A percentile compares a stretch with the other conserved stretches of the same genome.
These are phyloP conservation scores for Trichocladium uniseriatum DNA, from an alignment of 495 filamentous ascomycete genomes.

Conservation along the genomic window DNA sequence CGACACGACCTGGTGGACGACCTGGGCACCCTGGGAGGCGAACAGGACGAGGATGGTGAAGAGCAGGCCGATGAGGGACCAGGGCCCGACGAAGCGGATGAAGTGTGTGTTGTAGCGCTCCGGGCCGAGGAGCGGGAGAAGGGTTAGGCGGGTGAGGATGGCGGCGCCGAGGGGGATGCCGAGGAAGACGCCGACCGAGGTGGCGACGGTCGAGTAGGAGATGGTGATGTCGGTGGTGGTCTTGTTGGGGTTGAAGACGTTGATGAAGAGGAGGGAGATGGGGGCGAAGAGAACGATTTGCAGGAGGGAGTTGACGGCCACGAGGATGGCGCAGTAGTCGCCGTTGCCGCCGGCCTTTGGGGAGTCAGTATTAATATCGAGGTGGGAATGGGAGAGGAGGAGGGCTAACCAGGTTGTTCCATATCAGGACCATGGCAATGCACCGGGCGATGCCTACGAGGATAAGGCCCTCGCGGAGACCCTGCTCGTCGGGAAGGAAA, in stretches of 20 bases:
- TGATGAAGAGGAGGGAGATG: slow-evolving; percentile 67
- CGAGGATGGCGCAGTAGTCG: slow-evolving; percentile 85
- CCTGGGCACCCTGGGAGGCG: slow-evolving; percentile 67
- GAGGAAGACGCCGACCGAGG: slow-evolving; percentile 72
- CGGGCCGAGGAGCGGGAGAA: slow-evolving; percentile 46
- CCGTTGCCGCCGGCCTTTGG: slow-evolving; percentile 59
- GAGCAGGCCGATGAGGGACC: slow-evolving; percentile 73
- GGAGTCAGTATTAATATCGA: too few species aligned
- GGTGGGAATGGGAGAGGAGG: too few species aligned
- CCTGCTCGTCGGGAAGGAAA: slow-evolving; percentile 63
- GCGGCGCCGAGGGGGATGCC: slow-evolving; percentile 79
- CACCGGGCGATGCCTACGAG: slow-evolving; percentile 71
- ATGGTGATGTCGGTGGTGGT: slow-evolving; percentile 40
- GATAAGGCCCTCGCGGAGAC: slow-evolving; percentile 62
- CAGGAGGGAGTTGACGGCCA: slow-evolving; percentile 77
- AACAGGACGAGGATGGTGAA: slow-evolving; percentile 84
- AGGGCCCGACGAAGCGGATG: slow-evolving; percentile 58
- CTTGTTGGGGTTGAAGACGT: slow-evolving; percentile 48
- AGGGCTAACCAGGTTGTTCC: background rate
- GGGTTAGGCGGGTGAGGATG: slow-evolving; percentile 57
- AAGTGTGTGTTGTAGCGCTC: slow-evolving; percentile 61
- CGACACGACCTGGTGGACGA: slow-evolving; percentile 75
- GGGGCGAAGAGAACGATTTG: slow-evolving; percentile 86
- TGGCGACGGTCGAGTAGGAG: slow-evolving; percentile 63
- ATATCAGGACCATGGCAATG: slow-evolving; percentile 57